phyloP scores from a whole-genome alignment of 2,329 filamentous ascomycete genomes.

The Rutstroemia sp. region DNA sequence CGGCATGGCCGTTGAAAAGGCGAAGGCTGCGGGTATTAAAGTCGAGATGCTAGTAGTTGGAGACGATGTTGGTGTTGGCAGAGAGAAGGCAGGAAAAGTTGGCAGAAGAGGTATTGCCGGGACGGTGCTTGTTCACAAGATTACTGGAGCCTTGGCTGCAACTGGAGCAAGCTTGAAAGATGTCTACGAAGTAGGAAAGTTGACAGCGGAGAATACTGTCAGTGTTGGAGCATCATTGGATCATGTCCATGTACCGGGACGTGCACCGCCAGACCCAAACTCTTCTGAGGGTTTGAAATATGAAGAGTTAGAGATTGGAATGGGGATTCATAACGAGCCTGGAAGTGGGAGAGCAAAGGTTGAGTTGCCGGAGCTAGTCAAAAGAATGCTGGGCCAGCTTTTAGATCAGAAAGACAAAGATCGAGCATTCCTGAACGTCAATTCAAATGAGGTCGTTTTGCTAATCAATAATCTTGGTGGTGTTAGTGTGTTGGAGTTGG shows the following conservation, averaged over 20 bases:
- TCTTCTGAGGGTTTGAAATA: slow-evolving; percentile 48
- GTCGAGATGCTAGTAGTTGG: slow-evolving; percentile 89
- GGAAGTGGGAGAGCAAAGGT: slow-evolving; percentile 44
- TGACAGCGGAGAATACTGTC: slow-evolving; percentile 69
- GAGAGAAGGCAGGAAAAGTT: slow-evolving; percentile 79
- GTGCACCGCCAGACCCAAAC: slow-evolving; percentile 45
- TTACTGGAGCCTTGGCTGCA: slow-evolving; percentile 75
- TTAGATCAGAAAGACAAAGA: slow-evolving; percentile 56
- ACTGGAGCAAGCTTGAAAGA: slow-evolving; percentile 60
- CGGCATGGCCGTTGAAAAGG: slow-evolving; percentile 89
- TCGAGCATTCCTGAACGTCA: slow-evolving; percentile 52
- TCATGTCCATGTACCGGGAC: slow-evolving; percentile 89
- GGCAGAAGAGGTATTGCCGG: slow-evolving; percentile 86
- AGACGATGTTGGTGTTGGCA: slow-evolving; percentile 86
- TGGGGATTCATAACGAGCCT: slow-evolving; percentile 66
- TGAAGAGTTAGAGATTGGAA: slow-evolving; percentile 57
- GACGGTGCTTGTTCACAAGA: slow-evolving; percentile 86
- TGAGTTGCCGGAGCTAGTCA: slow-evolving; percentile 42
- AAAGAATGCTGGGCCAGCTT: slow-evolving; percentile 58
- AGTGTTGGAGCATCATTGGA: slow-evolving; percentile 80
- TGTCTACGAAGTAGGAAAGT: slow-evolving; percentile 63
- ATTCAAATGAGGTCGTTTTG: slow-evolving; percentile 54
- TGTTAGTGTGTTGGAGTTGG: slow-evolving; percentile 58
- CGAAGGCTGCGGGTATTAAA: slow-evolving; percentile 66
- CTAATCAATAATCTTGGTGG: slow-evolving; percentile 65